Conservation (phyloP, 805 yeast species). For the Wickerhamiella sergipiensis region DNA sequence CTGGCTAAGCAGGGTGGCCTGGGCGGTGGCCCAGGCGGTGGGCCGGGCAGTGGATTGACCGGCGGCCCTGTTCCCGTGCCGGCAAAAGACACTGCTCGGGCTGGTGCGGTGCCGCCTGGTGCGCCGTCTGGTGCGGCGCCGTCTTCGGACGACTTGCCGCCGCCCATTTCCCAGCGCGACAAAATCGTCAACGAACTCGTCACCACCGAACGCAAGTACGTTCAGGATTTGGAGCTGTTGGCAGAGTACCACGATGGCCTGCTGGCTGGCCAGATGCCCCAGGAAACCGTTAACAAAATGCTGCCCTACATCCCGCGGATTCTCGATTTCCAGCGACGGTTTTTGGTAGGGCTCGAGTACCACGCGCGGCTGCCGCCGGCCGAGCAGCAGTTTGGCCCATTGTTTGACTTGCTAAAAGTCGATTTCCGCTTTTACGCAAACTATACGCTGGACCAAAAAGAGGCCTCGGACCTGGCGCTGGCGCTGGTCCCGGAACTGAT, state of each 20-base stretch:
- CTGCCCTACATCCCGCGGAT: conserved; percentile 78
- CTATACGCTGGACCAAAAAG: conserved; percentile 82
- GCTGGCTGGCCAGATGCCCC: conserved; percentile 50
- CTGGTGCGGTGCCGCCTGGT: no score
- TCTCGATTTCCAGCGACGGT: conserved; percentile 83
- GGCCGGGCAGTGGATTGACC: no score
- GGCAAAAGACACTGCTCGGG: no score
- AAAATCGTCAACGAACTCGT: conserved; percentile 75
- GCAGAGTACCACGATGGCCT: conserved; percentile 56
- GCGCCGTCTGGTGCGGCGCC: no score
- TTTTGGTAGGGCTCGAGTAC: conserved; percentile 78
- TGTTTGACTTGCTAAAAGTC: conserved; percentile 72
- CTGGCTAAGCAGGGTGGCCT: no score
- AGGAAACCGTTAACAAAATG: conserved; percentile 65
- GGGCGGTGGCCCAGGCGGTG: no score
- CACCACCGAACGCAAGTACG: conserved; percentile 84
- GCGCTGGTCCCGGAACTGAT: conserved; percentile 44
- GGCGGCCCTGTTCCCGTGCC: no score
- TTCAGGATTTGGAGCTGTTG: conserved; percentile 74
- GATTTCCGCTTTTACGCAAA: conserved; percentile 86
- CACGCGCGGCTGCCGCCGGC: conserved; percentile 62
- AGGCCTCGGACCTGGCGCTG: conserved; percentile 67
- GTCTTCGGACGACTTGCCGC: conserved; percentile 1
- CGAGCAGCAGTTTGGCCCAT: conserved; percentile 77
- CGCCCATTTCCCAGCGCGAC: conserved; percentile 33